These are phyloP conservation scores for Mycena filopes DNA, from an alignment of 768 basidiomycete species.

Conservation along the genomic window DNA sequence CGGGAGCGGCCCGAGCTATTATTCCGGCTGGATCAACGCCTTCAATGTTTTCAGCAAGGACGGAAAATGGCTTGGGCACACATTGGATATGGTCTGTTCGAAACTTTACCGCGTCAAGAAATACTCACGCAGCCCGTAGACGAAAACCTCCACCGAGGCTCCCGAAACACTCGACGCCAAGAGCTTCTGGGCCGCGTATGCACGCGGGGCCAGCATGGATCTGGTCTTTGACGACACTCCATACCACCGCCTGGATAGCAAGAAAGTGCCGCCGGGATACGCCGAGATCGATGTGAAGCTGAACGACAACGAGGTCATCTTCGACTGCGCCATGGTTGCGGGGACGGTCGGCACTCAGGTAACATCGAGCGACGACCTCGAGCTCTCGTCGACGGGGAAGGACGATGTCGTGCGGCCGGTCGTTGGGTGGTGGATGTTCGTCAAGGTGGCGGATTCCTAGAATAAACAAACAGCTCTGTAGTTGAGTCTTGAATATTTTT, in stretches of 20 bases:
- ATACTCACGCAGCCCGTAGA: background rate
- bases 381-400: background rate
- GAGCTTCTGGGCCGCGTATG: conserved; percentile 7
- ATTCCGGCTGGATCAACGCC: background rate
- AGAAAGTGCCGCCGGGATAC: background rate
- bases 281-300: conserved; percentile 13
- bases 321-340: conserved; percentile 6
- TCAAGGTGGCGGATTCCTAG: too few species aligned
- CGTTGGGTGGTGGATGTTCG: conserved; percentile 13
- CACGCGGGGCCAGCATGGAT: background rate
- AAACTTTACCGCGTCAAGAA: background rate
- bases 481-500: too few species aligned
- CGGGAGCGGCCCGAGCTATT: conserved; percentile 2
- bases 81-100: background rate
- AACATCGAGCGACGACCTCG: background rate
- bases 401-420: conserved; percentile 5
- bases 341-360: conserved; percentile 7
- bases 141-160: too few species aligned
- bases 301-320: conserved; percentile 4
- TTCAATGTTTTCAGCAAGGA: conserved; percentile 5
- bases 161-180: conserved; percentile 1
- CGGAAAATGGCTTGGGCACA: conserved; percentile 1
- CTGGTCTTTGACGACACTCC: conserved; percentile 7
- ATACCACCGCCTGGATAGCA: background rate
- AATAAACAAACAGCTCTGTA: too few species aligned